Percentiles rank a stretch among this genome's conserved stretches.
Conservation (phyloP, 768 basidiomycete species). For the Aureoboletus auriporus region DNA sequence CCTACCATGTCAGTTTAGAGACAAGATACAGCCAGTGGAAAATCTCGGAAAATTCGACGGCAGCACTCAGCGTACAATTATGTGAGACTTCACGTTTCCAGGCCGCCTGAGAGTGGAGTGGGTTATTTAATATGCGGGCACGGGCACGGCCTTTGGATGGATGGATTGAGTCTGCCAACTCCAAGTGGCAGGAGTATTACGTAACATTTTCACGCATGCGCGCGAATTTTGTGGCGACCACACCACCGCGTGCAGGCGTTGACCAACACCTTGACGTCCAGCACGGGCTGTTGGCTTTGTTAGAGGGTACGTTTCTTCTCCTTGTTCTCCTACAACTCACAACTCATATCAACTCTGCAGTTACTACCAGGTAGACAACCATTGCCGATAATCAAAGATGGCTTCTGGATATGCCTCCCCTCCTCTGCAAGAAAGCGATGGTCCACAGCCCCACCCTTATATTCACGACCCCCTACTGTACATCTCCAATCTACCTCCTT, state of each 20-base stretch:
- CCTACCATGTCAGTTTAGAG: not conserved
- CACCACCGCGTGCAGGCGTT: constrained; percentile 14
- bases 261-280: constrained; percentile 29
- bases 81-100: no score
- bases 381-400: constrained; percentile 31
- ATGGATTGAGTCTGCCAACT: no score
- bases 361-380: constrained; percentile 17
- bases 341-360: not conserved
- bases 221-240: constrained; percentile 25
- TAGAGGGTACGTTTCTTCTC: constrained; percentile 18
- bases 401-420: constrained; percentile 34
- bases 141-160: no score
- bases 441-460: constrained; percentile 64
- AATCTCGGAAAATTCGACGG: no score
- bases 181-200: constrained; percentile 13
- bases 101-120: no score
- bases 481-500: constrained; percentile 72
- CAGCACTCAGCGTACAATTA: no score
- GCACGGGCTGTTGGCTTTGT: constrained; percentile 29
- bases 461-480: constrained; percentile 80
- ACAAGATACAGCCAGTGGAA: no score
- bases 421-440: constrained; percentile 28
- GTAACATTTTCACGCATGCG: constrained; percentile 30
- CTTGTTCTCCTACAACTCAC: not conserved
- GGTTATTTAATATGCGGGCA: no score